Evolutionary conservation across 148 eudicot species (phyloP).

Genomic region (Rhododendron griersonianum): DNA sequence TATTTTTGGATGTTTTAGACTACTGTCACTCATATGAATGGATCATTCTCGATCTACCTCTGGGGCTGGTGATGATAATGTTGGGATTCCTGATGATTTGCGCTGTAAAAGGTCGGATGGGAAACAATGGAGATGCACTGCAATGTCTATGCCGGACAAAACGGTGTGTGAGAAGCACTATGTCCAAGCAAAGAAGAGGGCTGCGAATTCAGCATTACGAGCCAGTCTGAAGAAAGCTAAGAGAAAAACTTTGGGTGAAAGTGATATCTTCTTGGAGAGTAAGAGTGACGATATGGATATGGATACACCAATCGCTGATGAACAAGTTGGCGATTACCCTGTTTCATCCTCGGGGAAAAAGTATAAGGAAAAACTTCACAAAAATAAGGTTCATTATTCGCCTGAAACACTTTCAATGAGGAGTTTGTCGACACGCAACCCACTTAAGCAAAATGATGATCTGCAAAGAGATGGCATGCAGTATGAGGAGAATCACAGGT

Average conservation of each 20-base stretch:
- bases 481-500: conserved; percentile 52
- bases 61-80: conserved; percentile 58
- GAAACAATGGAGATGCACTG: conserved; percentile 98
- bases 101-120: conserved; percentile 97
- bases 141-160: conserved; percentile 97
- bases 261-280: conserved; percentile 61
- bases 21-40: conserved; percentile 25
- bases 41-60: conserved; percentile 40
- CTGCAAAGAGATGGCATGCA: conserved; percentile 36
- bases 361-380: conserved; percentile 38
- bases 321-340: conserved; percentile 41
- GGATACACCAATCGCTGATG: conserved; percentile 43
- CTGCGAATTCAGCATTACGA: conserved; percentile 85
- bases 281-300: conserved; percentile 81
- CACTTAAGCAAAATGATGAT: conserved; percentile 46
- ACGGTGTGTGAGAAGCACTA: conserved; percentile 98
- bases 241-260: conserved; percentile 56
- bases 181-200: conserved; percentile 96
- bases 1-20: background rate
- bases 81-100: conserved; percentile 85
- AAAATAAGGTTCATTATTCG: conserved; percentile 37
- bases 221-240: conserved; percentile 79
- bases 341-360: conserved; percentile 37
- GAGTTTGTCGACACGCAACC: conserved; percentile 30
- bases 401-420: conserved; percentile 48